phyloP scores from a whole-genome alignment of 129 eudicot genomes.

The Centaurea solstitialis region DNA sequence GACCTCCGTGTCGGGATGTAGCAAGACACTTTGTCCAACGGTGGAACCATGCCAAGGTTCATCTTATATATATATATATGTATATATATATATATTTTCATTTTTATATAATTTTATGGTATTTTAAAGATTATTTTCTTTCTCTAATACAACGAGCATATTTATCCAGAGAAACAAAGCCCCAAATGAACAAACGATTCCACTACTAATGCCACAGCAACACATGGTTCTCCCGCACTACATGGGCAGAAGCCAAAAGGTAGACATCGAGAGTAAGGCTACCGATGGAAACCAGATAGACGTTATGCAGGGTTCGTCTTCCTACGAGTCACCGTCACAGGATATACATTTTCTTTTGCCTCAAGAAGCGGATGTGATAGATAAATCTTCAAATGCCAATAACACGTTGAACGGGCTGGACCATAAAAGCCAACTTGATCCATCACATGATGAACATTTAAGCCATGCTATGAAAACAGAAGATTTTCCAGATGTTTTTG shows the following conservation, averaged over 20 bases:
- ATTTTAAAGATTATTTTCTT: not conserved
- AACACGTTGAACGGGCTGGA: conserved; percentile 26
- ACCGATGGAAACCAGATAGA: conserved; percentile 27
- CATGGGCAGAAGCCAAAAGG: conserved; percentile 71
- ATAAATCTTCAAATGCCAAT: conserved; percentile 16
- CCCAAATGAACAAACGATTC: conserved; percentile 79
- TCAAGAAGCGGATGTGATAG: conserved; percentile 58
- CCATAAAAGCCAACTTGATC: conserved; percentile 26
- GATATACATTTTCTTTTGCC: conserved; percentile 94
- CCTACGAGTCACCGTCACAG: conserved; percentile 69
- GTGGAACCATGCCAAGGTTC: conserved; percentile 99
- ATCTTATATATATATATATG: not conserved
- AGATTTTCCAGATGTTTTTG: conserved; percentile 35
- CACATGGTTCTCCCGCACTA: conserved; percentile 99
- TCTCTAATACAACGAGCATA: conserved; percentile 19
- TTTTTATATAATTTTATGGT: not conserved
- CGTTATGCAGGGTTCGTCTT: conserved; percentile 41
- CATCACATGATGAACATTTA: conserved; percentile 33
- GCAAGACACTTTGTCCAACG: conserved; percentile 97
- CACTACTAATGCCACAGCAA: conserved; percentile 90
- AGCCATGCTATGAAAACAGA: conserved; percentile 5
- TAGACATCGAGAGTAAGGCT: conserved; percentile 42
- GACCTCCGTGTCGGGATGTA: conserved; percentile 93
- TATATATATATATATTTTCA: too few relatives aligned
- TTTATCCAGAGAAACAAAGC: conserved; percentile 78